Conservation (phyloP, 441 rosid genomes). For the Cnidoscolus chayamansa region DNA sequence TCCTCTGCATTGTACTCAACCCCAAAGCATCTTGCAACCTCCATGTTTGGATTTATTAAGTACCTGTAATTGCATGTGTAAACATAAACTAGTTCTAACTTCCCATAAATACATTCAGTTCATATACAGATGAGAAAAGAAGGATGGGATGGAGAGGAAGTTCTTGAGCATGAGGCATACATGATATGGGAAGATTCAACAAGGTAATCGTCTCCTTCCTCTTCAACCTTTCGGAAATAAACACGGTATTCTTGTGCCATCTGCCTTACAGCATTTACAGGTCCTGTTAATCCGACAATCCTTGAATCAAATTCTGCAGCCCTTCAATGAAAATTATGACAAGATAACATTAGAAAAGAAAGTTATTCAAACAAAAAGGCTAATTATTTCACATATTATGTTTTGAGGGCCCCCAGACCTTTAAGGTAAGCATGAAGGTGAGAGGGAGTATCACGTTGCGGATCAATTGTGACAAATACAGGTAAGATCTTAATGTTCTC, state of each 20-base stretch:
- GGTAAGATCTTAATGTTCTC: conserved; percentile 59
- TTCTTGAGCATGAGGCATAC: conserved; percentile 35
- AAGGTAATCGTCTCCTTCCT: conserved; percentile 84
- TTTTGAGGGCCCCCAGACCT: conserved; percentile 41
- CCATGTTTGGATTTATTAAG: conserved; percentile 73
- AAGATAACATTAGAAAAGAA: conserved; percentile 15
- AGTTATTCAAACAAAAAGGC: neutral
- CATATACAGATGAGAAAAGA: too few species aligned
- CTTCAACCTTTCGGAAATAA: conserved; percentile 73
- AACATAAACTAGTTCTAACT: neutral
- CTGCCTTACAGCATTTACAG: conserved; percentile 58
- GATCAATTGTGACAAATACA: conserved; percentile 79
- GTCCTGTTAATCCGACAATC: conserved; percentile 71
- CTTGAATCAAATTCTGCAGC: conserved; percentile 70
- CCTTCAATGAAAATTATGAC: conserved; percentile 11
- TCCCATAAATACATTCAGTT: neutral
- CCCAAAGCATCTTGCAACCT: conserved; percentile 74
- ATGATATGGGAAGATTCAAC: conserved; percentile 73
- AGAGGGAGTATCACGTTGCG: conserved; percentile 70
- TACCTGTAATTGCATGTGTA: conserved; percentile 42
- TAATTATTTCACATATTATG: neutral
- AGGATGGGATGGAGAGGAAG: neutral
- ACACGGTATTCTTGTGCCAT: conserved; percentile 85
- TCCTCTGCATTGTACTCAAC: conserved; percentile 63
- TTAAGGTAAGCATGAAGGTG: conserved; percentile 73